These are phyloP conservation scores for Penicillium brevicompactum DNA, from an alignment of 2,329 filamentous ascomycete species.

Conservation along the genomic window DNA sequence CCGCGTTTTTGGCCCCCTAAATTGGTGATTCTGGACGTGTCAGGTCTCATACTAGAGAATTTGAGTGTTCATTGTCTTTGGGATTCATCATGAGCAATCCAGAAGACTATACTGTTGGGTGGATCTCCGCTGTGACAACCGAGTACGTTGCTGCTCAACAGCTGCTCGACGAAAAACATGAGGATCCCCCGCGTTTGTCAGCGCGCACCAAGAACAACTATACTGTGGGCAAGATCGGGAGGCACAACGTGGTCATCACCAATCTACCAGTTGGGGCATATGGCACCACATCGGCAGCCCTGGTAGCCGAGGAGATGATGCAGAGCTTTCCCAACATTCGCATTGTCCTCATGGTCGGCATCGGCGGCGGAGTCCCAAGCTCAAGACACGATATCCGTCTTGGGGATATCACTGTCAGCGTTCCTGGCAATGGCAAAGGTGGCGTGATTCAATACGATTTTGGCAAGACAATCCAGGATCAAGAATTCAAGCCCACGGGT, in stretches of 20 bases:
- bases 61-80: not conserved
- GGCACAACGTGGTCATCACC: constrained; percentile 32
- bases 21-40: not conserved
- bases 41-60: not conserved
- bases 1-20: not conserved
- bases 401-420: constrained; percentile 30
- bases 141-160: constrained; percentile 43
- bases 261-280: constrained; percentile 1
- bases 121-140: constrained; percentile 45
- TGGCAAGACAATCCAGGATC: constrained; percentile 18
- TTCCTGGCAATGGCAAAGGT: constrained; percentile 6
- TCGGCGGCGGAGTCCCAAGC: constrained; percentile 38
- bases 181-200: constrained; percentile 13
- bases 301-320: constrained; percentile 14
- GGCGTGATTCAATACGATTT: constrained; percentile 34
- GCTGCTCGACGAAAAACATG: constrained; percentile 46
- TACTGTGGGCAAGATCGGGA: constrained; percentile 28
- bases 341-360: constrained; percentile 46
- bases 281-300: constrained; percentile 28
- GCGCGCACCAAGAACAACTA: constrained; percentile 31
- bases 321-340: constrained; percentile 20
- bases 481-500: not conserved
- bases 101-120: constrained; percentile 45
- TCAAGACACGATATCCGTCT: constrained; percentile 30
- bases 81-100: not conserved